These are phyloP conservation scores for Bipolaris oryzae DNA, from an alignment of 2,329 filamentous ascomycete species.

Conservation along the genomic window DNA sequence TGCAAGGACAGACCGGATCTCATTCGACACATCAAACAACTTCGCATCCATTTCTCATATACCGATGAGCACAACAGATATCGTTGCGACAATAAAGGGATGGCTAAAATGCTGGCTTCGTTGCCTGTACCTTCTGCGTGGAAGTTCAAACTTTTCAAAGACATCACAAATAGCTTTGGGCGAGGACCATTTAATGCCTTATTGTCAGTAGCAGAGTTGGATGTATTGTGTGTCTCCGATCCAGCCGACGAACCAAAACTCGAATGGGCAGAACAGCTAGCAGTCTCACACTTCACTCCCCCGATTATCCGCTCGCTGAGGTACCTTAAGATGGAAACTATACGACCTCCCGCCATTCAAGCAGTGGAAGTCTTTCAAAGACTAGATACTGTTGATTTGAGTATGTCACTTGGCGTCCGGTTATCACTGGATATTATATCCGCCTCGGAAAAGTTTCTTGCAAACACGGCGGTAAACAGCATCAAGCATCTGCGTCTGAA, in stretches of 20 bases:
- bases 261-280: not conserved
- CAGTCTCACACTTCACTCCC: not conserved
- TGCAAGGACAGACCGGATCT: conserved; percentile 9
- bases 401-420: not conserved
- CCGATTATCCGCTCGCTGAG: not conserved
- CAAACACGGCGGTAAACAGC: not conserved
- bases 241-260: not conserved
- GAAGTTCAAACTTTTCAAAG: not conserved
- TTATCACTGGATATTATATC: not conserved
- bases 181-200: not conserved
- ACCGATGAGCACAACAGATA: too few relatives aligned
- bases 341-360: not conserved
- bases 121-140: not conserved
- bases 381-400: conserved; percentile 8
- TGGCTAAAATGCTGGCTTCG: not conserved
- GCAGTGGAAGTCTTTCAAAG: not conserved
- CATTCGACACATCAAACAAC: conserved; percentile 12
- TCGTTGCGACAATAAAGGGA: not conserved
- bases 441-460: not conserved
- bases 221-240: conserved; percentile 16
- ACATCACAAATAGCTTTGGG: not conserved
- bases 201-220: conserved; percentile 10
- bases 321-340: conserved; percentile 3
- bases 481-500: conserved; percentile 22
- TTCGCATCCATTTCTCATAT: conserved; percentile 8